phyloP scores from a whole-genome alignment of 768 basidiomycete genomes.

The Lentinula sp. region DNA sequence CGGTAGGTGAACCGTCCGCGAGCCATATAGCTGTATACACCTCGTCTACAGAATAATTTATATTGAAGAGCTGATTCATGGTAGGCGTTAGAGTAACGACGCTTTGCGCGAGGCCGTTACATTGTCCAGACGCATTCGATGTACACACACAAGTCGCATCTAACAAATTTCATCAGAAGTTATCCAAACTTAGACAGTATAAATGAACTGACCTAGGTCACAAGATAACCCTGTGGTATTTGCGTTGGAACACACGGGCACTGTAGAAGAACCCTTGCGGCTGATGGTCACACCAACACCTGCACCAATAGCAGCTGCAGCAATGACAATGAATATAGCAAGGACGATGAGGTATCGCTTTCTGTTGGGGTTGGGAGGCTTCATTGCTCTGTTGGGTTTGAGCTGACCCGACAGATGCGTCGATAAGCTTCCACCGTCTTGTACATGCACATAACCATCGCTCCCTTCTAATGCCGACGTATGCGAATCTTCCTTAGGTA shows the following conservation, averaged over 20 bases:
- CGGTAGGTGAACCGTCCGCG: constrained; percentile 35
- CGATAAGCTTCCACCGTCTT: background rate
- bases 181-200: background rate
- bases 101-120: constrained; percentile 48
- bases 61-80: constrained; percentile 40
- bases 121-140: constrained; percentile 32
- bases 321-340: constrained; percentile 25
- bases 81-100: constrained; percentile 43
- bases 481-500: constrained; percentile 1
- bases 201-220: constrained; percentile 43
- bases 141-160: constrained; percentile 62
- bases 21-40: constrained; percentile 48
- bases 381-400: background rate
- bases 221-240: constrained; percentile 45
- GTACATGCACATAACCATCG: background rate
- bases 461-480: background rate
- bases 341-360: constrained; percentile 18
- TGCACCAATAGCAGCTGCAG: constrained; percentile 35
- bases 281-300: constrained; percentile 38
- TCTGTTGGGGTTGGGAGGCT: background rate
- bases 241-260: constrained; percentile 29
- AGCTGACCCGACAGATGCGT: background rate
- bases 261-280: constrained; percentile 14
- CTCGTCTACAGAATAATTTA: constrained; percentile 36
- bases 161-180: constrained; percentile 16